Conservation (phyloP, 1,284 basidiomycete genomes). For the Irpex rosettiformis region DNA sequence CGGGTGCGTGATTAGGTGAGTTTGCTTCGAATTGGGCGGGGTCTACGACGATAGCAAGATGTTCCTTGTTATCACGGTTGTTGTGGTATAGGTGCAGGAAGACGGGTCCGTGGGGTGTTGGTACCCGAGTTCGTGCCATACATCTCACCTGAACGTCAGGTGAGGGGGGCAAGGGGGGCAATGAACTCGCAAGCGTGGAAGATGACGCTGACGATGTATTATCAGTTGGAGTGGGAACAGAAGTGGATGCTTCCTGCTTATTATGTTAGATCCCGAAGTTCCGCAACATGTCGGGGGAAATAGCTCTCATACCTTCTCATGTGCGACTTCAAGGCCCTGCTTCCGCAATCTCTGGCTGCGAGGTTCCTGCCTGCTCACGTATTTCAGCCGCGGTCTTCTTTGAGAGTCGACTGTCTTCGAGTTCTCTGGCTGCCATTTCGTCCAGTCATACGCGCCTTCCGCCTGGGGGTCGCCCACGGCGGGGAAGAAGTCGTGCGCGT, state of each 20-base stretch:
- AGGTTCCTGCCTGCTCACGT: slow-evolving; percentile 71
- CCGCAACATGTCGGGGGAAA: neutral
- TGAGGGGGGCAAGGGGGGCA: slow-evolving; percentile 9
- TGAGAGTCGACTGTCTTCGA: slow-evolving; percentile 30
- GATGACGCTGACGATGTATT: neutral
- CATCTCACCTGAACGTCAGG: slow-evolving; percentile 72
- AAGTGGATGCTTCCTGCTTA: neutral
- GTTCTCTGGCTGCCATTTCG: slow-evolving; percentile 45
- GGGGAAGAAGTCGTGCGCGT: slow-evolving; percentile 69
- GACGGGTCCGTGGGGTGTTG: slow-evolving; percentile 91
- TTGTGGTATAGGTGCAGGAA: slow-evolving; percentile 97
- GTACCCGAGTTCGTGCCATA: slow-evolving; percentile 95
- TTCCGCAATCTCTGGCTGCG: slow-evolving; percentile 51
- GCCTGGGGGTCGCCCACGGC: slow-evolving; percentile 47
- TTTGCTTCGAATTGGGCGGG: slow-evolving; percentile 67
- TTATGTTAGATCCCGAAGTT: neutral
- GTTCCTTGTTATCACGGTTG: slow-evolving; percentile 88
- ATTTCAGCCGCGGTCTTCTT: slow-evolving; percentile 43
- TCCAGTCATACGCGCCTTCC: slow-evolving; percentile 56
- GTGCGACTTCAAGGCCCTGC: slow-evolving; percentile 15
- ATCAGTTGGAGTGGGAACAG: neutral
- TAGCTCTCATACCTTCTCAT: slow-evolving; percentile 18
- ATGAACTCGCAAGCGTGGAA: slow-evolving; percentile 9
- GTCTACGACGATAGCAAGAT: slow-evolving; percentile 96
- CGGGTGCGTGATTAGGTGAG: slow-evolving; percentile 37